Evolutionary conservation across 371 early-diverging fungal species (phyloP).

Genomic region (Dentiscutata heterogama): DNA sequence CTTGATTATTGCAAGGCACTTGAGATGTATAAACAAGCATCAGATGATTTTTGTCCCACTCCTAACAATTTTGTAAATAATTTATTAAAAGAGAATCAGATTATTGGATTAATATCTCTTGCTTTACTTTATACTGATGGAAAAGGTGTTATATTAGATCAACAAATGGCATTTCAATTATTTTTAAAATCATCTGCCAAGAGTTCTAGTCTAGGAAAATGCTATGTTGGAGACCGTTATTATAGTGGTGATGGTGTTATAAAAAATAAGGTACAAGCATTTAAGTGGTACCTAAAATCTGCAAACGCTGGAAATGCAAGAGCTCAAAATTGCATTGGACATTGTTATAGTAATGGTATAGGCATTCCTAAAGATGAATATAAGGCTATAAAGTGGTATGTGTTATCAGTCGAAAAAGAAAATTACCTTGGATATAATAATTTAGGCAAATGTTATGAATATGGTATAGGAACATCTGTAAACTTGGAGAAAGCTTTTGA

Average conservation of each 20-base stretch:
- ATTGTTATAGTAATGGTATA: constrained; percentile 85
- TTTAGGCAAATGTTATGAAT: too few relatives aligned
- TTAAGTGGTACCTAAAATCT: constrained; percentile 74
- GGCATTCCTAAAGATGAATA: constrained; percentile 53
- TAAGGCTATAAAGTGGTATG: constrained; percentile 12
- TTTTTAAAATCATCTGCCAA: constrained; percentile 60
- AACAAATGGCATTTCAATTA: constrained; percentile 6
- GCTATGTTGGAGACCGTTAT: constrained; percentile 83
- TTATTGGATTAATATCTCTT: background rate
- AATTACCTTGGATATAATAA: too few relatives aligned
- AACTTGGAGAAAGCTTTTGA: too few relatives aligned
- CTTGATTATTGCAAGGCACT: background rate
- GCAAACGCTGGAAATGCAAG: constrained; percentile 60
- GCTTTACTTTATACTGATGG: background rate
- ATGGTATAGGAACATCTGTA: too few relatives aligned
- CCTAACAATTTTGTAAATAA: background rate
- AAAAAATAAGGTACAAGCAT: constrained; percentile 68
- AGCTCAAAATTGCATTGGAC: constrained; percentile 70
- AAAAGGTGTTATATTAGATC: background rate
- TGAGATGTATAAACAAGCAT: background rate
- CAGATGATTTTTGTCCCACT: too few relatives aligned
- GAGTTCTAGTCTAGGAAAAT: constrained; percentile 77
- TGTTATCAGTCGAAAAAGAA: constrained; percentile 10
- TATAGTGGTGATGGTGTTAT: constrained; percentile 81
- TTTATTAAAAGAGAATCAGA: too few relatives aligned